These are phyloP conservation scores for Crithidia fasciculata DNA, from an alignment of 208 protist species.

Conservation along the genomic window DNA sequence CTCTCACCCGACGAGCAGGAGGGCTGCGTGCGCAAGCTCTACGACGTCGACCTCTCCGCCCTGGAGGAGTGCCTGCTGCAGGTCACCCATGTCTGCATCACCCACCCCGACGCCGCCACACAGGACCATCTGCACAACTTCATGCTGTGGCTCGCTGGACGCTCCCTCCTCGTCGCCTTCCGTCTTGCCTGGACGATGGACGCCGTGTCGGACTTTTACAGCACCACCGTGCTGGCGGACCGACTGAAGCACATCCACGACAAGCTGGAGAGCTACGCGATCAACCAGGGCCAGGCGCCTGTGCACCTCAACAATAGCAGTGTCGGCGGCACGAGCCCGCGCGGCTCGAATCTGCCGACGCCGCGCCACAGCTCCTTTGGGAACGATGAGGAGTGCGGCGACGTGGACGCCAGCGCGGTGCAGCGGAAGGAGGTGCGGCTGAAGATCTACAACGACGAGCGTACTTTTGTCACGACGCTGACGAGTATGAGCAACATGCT, in stretches of 20 bases:
- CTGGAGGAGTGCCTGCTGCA: slow-evolving; percentile 83
- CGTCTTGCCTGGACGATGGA: slow-evolving; percentile 83
- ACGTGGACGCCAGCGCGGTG: slow-evolving; percentile 51
- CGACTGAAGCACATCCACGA: slow-evolving; percentile 81
- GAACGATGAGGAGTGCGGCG: slow-evolving; percentile 24
- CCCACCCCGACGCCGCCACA: slow-evolving; percentile 49
- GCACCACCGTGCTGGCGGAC: slow-evolving; percentile 49
- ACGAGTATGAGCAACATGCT: slow-evolving; percentile 79
- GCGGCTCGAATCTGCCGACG: not conserved
- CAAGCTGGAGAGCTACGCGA: slow-evolving; percentile 88
- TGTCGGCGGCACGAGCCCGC: slow-evolving; percentile 13
- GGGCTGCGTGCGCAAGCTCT: slow-evolving; percentile 59
- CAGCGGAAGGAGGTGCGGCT: slow-evolving; percentile 81
- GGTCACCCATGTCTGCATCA: slow-evolving; percentile 85
- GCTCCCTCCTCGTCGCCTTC: slow-evolving; percentile 75
- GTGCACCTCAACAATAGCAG: slow-evolving; percentile 13
- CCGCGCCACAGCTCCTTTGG: slow-evolving; percentile 14
- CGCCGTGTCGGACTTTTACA: slow-evolving; percentile 56
- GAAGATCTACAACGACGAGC: slow-evolving; percentile 85
- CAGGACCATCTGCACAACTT: slow-evolving; percentile 67
- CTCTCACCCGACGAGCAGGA: slow-evolving; percentile 51
- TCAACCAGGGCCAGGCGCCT: slow-evolving; percentile 62
- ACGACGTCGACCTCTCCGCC: slow-evolving; percentile 48
- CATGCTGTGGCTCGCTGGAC: slow-evolving; percentile 77
- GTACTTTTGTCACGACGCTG: slow-evolving; percentile 72